Evolutionary conservation across 2,329 filamentous ascomycete species (phyloP).

Genomic region (Alternaria burnsii): DNA sequence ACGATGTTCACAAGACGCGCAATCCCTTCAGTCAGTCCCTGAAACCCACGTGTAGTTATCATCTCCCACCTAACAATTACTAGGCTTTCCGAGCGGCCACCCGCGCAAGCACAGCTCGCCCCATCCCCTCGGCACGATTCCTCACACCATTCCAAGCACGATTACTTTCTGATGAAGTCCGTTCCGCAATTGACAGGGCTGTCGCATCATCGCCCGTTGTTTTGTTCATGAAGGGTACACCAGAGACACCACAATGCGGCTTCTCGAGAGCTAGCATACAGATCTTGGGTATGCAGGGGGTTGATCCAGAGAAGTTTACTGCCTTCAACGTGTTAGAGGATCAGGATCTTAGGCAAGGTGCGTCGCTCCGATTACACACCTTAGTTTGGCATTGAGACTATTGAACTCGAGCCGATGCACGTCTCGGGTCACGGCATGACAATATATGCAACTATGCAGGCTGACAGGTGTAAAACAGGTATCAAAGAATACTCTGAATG

Average conservation of each 20-base stretch:
- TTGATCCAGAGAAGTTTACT: constrained; percentile 95
- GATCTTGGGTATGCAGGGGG: constrained; percentile 91
- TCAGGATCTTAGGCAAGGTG: constrained; percentile 81
- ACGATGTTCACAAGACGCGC: constrained; percentile 51
- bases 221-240: constrained; percentile 99
- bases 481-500: constrained; percentile 99
- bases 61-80: constrained; percentile 14
- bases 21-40: constrained; percentile 44
- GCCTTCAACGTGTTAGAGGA: constrained; percentile 98
- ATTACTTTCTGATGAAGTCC: constrained; percentile 81
- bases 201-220: constrained; percentile 89
- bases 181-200: constrained; percentile 86
- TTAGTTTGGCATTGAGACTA: background rate
- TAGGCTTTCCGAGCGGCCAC: constrained; percentile 51
- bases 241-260: constrained; percentile 93
- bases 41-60: background rate
- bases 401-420: background rate
- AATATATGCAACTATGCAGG: background rate
- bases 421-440: background rate
- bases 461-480: constrained; percentile 61
- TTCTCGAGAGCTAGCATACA: constrained; percentile 96
- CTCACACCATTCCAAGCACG: constrained; percentile 63
- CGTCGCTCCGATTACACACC: constrained; percentile 1
- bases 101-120: constrained; percentile 38
- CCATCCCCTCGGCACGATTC: constrained; percentile 54